Evolutionary conservation across 176 grass and related monocot species (phyloP).

Genomic region (Oryza meyeriana): DNA sequence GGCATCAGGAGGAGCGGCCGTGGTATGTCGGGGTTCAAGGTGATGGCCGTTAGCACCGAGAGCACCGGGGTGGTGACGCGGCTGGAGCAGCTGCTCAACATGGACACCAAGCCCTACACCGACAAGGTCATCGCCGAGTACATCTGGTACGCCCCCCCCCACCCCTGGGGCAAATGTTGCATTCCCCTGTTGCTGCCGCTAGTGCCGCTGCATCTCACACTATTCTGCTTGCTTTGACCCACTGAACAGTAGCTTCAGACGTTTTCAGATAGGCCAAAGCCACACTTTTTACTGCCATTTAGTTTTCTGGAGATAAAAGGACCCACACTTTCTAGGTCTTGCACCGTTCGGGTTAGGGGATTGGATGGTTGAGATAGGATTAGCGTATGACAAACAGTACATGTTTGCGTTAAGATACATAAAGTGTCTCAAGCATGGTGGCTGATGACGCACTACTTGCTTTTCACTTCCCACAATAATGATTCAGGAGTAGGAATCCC

Average conservation of each 20-base stretch:
- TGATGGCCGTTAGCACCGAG: constrained; percentile 57
- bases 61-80: constrained; percentile 62
- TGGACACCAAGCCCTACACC: constrained; percentile 82
- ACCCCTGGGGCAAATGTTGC: not conserved
- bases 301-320: not conserved
- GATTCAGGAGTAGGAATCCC: not conserved
- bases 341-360: not conserved
- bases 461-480: constrained; percentile 28
- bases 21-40: constrained; percentile 66
- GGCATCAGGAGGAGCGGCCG: constrained; percentile 49
- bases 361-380: not conserved
- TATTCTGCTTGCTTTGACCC: not conserved
- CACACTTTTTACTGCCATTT: constrained; percentile 6
- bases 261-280: not conserved
- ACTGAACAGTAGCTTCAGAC: not conserved
- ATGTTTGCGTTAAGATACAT: not conserved
- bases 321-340: not conserved
- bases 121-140: constrained; percentile 94
- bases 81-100: constrained; percentile 82
- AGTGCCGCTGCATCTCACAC: not conserved
- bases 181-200: not conserved
- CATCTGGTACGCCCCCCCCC: constrained; percentile 60
- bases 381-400: not conserved
- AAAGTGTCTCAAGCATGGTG: not conserved
- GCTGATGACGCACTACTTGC: constrained; percentile 5